Percentiles rank a stretch among this genome's conserved stretches.
Evolutionary conservation across 225 moss, liverwort and hornwort species (phyloP).

Genomic region (Straminergon stramineum): DNA sequence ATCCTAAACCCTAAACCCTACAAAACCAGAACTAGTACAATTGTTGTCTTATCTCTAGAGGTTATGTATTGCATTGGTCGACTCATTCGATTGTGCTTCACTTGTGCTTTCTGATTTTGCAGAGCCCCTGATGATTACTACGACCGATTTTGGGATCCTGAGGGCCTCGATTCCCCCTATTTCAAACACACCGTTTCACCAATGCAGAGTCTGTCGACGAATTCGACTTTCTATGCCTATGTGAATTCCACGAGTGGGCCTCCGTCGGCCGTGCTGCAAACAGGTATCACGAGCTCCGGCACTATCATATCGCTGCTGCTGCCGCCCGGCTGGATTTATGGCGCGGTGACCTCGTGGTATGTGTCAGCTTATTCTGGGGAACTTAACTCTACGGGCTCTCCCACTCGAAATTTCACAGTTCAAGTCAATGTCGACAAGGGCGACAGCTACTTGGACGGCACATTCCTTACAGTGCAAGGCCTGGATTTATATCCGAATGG

Average conservation of each 20-base stretch:
- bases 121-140: background rate
- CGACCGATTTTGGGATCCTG: background rate
- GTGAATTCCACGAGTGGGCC: accelerated
- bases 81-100: background rate
- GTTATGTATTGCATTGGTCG: background rate
- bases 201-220: background rate
- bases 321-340: background rate
- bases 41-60: too few relatives aligned
- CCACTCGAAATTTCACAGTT: background rate
- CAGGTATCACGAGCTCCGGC: background rate
- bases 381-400: background rate
- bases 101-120: background rate
- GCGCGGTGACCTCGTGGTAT: background rate
- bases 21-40: background rate
- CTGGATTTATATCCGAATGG: too few relatives aligned
- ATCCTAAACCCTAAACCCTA: too few relatives aligned
- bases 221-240: background rate
- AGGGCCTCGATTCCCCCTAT: background rate
- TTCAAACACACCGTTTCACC: background rate
- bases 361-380: background rate
- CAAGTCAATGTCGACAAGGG: accelerated
- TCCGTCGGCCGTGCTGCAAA: constrained; percentile 1
- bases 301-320: background rate
- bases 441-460: background rate
- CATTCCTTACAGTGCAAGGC: too few relatives aligned